These are phyloP conservation scores for Ramaria sp. DNA, from an alignment of 768 basidiomycete genomes.

Conservation along the genomic window DNA sequence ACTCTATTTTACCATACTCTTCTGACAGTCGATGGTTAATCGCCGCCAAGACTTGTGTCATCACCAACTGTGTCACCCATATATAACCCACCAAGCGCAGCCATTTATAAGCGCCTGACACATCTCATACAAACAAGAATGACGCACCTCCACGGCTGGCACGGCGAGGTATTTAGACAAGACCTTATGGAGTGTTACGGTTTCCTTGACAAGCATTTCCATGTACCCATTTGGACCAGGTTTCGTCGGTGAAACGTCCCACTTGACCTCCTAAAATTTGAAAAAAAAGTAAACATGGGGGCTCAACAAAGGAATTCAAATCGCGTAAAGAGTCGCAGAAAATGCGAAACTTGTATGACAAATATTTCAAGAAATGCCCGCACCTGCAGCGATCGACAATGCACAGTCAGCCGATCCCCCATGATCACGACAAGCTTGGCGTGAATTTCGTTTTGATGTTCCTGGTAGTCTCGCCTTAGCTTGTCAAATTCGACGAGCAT, in stretches of 20 bases:
- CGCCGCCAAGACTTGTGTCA: slow-evolving; percentile 89
- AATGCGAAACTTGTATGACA: not conserved
- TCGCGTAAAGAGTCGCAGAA: not conserved
- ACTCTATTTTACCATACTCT: slow-evolving; percentile 72
- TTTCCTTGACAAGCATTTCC: slow-evolving; percentile 88
- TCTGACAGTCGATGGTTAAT: slow-evolving; percentile 87
- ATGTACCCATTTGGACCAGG: slow-evolving; percentile 74
- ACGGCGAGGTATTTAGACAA: slow-evolving; percentile 79
- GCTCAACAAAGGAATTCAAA: not conserved
- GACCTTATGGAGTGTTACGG: slow-evolving; percentile 91
- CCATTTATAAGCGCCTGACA: not conserved
- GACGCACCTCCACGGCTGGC: slow-evolving; percentile 66
- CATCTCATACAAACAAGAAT: not conserved
- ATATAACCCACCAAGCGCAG: slow-evolving; percentile 5
- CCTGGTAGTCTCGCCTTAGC: slow-evolving; percentile 96
- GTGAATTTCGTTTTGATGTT: slow-evolving; percentile 99
- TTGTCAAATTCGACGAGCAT: slow-evolving; percentile 98
- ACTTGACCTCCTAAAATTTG: slow-evolving; percentile 56
- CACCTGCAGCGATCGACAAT: slow-evolving; percentile 76
- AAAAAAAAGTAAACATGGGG: not conserved
- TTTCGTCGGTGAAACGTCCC: slow-evolving; percentile 44
- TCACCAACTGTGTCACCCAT: slow-evolving; percentile 54
- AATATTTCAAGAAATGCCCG: no score
- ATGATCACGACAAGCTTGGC: slow-evolving; percentile 96
- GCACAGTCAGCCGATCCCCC: slow-evolving; percentile 84